These are phyloP conservation scores for Backusella westeae DNA, from an alignment of 192 early-diverging fungal genomes.

Conservation along the genomic window DNA sequence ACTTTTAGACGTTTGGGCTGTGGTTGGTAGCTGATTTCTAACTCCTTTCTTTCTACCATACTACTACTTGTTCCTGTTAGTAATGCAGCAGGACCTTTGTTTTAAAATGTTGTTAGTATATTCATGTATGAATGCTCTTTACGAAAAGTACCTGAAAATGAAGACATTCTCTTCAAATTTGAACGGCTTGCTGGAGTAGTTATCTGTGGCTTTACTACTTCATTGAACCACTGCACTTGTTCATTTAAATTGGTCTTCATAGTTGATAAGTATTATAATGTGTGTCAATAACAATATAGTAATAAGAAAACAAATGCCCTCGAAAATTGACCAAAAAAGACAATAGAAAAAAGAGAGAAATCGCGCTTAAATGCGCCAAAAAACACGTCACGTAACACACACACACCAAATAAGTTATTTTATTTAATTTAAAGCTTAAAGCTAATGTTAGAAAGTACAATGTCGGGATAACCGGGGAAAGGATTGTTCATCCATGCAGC, in stretches of 20 bases:
- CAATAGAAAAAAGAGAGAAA: background rate
- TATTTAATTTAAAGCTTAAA: background rate
- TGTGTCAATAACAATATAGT: background rate
- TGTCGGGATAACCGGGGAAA: slow-evolving; percentile 5
- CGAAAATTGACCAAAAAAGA: background rate
- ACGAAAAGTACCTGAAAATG: background rate
- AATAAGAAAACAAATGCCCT: background rate
- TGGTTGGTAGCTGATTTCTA: background rate
- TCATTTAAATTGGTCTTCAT: background rate
- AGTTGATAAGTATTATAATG: too few relatives aligned
- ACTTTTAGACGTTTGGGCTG: background rate
- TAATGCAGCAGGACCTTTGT: background rate
- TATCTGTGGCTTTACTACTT: background rate
- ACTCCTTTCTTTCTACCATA: background rate
- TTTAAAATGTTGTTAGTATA: background rate
- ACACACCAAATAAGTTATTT: background rate
- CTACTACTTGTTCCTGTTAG: background rate
- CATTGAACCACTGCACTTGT: background rate
- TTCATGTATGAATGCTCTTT: background rate
- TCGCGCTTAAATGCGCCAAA: background rate
- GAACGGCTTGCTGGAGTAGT: background rate
- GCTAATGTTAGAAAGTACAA: background rate
- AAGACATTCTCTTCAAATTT: background rate
- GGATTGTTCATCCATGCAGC: slow-evolving; percentile 4
- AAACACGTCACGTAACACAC: background rate